Conservation (phyloP, 1,284 basidiomycete species). For the Pyrrhoderma lamaoense region DNA sequence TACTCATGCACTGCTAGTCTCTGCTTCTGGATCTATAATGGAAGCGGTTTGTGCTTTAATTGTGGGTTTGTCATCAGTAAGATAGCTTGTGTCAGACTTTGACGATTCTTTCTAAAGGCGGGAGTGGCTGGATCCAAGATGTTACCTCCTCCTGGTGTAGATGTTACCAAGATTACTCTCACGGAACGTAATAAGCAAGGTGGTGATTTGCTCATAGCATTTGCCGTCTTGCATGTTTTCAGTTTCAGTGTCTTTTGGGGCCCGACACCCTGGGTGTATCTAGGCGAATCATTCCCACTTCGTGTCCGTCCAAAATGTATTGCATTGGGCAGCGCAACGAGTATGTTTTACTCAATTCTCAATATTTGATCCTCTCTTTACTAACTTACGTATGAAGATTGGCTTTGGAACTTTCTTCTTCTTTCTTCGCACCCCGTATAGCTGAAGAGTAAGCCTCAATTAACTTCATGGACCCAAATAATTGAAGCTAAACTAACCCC, state of each 20-base stretch:
- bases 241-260: conserved; percentile 71
- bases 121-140: conserved; percentile 67
- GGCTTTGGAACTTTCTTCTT: conserved; percentile 74
- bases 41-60: conserved; percentile 60
- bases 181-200: conserved; percentile 50
- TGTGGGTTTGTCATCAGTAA: conserved; percentile 25
- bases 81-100: too few species aligned
- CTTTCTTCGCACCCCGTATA: conserved; percentile 63
- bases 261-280: conserved; percentile 58
- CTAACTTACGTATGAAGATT: conserved; percentile 29
- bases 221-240: conserved; percentile 72
- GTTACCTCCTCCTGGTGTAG: conserved; percentile 42
- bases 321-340: conserved; percentile 58
- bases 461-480: neutral
- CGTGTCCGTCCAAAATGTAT: conserved; percentile 71
- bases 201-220: conserved; percentile 62
- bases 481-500: neutral
- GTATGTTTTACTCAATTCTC: conserved; percentile 27
- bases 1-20: conserved; percentile 32
- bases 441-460: conserved; percentile 32
- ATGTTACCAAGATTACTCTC: conserved; percentile 29
- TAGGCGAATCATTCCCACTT: conserved; percentile 63
- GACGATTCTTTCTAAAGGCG: conserved; percentile 32
- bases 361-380: neutral
- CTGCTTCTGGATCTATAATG: conserved; percentile 57